These are phyloP conservation scores for Batkoa obscura DNA, from an alignment of 371 early-diverging fungal genomes.

Conservation along the genomic window DNA sequence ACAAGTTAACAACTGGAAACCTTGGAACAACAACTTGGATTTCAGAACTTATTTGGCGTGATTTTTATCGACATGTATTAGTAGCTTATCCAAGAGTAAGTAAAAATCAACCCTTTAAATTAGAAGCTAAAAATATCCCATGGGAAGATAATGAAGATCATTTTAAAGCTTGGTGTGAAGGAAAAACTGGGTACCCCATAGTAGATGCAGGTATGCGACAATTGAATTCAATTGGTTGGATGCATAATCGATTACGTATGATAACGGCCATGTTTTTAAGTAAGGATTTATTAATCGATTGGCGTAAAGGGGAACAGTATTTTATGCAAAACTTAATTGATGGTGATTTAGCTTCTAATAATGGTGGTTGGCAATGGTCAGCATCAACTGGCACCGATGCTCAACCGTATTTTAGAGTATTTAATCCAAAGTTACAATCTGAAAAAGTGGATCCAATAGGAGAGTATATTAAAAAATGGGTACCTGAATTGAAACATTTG, in stretches of 20 bases:
- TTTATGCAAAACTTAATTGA: conserved; percentile 41
- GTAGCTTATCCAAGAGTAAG: conserved; percentile 33
- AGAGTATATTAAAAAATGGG: conserved; percentile 19
- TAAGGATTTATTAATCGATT: conserved; percentile 42
- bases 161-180: conserved; percentile 32
- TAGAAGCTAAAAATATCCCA: conserved; percentile 16
- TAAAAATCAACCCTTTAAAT: conserved; percentile 31
- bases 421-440: conserved; percentile 27
- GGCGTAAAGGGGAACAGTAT: conserved; percentile 36
- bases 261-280: conserved; percentile 38
- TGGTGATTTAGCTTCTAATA: conserved; percentile 42
- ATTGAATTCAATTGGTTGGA: conserved; percentile 27
- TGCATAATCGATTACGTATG: conserved; percentile 50
- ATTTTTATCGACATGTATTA: conserved; percentile 36
- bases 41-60: conserved; percentile 32
- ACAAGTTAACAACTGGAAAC: conserved; percentile 19
- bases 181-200: conserved; percentile 45
- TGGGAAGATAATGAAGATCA: conserved; percentile 13
- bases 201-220: conserved; percentile 50
- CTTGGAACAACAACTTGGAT: conserved; percentile 22
- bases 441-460: conserved; percentile 31
- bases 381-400: conserved; percentile 43
- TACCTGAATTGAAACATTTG: conserved; percentile 18
- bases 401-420: conserved; percentile 46
- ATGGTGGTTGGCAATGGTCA: conserved; percentile 59